Percentiles rank a stretch among this genome's conserved stretches.
Conservation (phyloP, 2,329 filamentous ascomycete species). For the Lachnellula cervina region DNA sequence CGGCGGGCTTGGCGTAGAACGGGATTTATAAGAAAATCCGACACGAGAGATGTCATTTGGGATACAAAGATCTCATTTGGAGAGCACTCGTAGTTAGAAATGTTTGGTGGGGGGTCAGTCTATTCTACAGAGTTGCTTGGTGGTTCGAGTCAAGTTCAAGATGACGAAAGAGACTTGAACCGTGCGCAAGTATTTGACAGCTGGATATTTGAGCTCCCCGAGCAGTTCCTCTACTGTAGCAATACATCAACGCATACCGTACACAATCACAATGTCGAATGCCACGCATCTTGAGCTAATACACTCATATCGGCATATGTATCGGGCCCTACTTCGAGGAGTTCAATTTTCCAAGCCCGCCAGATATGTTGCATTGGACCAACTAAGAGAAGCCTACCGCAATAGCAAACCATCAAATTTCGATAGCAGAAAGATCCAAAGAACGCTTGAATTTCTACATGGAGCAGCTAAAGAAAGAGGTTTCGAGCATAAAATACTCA, state of each 20-base stretch:
- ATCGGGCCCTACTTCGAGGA: slow-evolving; percentile 61
- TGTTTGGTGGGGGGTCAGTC: neutral
- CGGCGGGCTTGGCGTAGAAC: slow-evolving; percentile 62
- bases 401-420: slow-evolving; percentile 41
- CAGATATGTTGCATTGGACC: slow-evolving; percentile 56
- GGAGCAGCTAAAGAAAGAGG: slow-evolving; percentile 59
- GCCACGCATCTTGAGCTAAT: slow-evolving; percentile 40
- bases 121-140: neutral
- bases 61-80: slow-evolving; percentile 18
- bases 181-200: no score
- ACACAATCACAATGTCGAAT: slow-evolving; percentile 13
- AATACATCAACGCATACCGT: neutral
- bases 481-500: slow-evolving; percentile 67
- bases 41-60: slow-evolving; percentile 58
- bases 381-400: slow-evolving; percentile 56
- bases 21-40: slow-evolving; percentile 61
- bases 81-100: neutral
- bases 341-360: slow-evolving; percentile 67
- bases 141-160: neutral
- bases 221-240: no score
- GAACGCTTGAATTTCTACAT: slow-evolving; percentile 66
- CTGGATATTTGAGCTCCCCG: no score
- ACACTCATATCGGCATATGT: slow-evolving; percentile 65
- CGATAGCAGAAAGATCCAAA: slow-evolving; percentile 49
- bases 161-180: neutral